A percentile compares a stretch with the other conserved stretches of the same genome.
phyloP scores from a whole-genome alignment of 1,139 yeast species.

The Pichia inconspicua region DNA sequence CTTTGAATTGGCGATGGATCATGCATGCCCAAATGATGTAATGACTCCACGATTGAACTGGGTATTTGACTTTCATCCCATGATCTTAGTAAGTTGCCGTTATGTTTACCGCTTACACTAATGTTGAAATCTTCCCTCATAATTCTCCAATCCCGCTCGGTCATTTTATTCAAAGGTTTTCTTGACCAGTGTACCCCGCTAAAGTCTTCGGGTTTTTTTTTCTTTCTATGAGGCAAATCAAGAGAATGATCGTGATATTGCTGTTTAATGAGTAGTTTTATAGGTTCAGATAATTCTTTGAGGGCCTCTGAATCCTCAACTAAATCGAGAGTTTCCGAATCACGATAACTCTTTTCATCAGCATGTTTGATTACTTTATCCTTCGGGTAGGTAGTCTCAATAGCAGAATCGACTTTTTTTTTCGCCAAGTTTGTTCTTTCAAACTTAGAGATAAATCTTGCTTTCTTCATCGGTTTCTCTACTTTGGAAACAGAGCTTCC shows the following conservation, averaged over 20 bases:
- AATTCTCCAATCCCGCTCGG: constrained; percentile 82
- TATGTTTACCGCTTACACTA: constrained; percentile 44
- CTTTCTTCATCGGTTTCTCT: constrained; percentile 2
- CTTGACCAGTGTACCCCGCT: constrained; percentile 54
- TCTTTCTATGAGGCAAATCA: constrained; percentile 12
- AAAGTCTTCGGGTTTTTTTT: background rate
- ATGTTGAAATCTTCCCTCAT: constrained; percentile 74
- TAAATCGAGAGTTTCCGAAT: too few relatives aligned
- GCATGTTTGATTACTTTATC: too few relatives aligned
- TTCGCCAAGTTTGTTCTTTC: constrained; percentile 31
- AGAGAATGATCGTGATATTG: constrained; percentile 16
- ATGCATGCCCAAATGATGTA: constrained; percentile 37
- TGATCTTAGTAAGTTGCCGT: constrained; percentile 55
- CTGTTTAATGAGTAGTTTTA: constrained; percentile 26
- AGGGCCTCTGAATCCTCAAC: constrained; percentile 21
- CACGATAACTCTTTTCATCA: too few relatives aligned
- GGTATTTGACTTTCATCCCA: constrained; percentile 66
- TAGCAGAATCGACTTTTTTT: background rate
- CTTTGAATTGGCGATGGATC: constrained; percentile 88
- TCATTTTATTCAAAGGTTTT: constrained; percentile 60
- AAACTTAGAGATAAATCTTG: constrained; percentile 42
- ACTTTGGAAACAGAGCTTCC: background rate
- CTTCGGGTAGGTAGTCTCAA: background rate
- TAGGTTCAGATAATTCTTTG: background rate
- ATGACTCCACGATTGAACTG: constrained; percentile 31